These are phyloP conservation scores for Saccharomycopsis microspora DNA, from an alignment of 805 yeast genomes.

Conservation along the genomic window DNA sequence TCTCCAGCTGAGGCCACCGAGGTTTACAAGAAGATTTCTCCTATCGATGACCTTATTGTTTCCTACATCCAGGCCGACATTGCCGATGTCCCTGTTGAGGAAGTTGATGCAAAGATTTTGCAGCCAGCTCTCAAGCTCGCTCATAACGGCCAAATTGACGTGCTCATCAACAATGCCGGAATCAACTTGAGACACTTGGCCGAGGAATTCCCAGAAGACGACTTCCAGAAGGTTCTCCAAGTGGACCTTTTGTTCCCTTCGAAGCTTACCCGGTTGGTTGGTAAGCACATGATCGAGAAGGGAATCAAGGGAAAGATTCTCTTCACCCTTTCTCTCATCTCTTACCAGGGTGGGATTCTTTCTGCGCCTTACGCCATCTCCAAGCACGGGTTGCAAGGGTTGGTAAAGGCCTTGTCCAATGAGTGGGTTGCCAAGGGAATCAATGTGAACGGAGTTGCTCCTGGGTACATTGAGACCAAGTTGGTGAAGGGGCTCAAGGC, in stretches of 20 bases:
- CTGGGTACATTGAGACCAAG: constrained; percentile 24
- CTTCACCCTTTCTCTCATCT: constrained; percentile 30
- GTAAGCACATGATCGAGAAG: constrained; percentile 26
- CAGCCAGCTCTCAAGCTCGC: constrained; percentile 23
- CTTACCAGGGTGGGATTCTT: constrained; percentile 30
- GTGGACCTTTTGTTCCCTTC: constrained; percentile 30
- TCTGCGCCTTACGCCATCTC: constrained; percentile 28
- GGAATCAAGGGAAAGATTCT: constrained; percentile 28
- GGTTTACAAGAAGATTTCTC: constrained; percentile 18
- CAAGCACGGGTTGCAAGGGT: constrained; percentile 23
- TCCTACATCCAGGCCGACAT: constrained; percentile 21
- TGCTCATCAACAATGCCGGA: constrained; percentile 35
- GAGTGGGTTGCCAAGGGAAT: constrained; percentile 25
- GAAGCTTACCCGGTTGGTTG: constrained; percentile 27
- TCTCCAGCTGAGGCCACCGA: constrained; percentile 22
- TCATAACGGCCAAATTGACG: constrained; percentile 25
- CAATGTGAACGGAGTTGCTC: constrained; percentile 26
- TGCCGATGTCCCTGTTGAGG: constrained; percentile 21
- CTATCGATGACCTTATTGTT: constrained; percentile 21
- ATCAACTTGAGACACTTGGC: constrained; percentile 24
- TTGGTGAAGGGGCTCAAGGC: constrained; percentile 19
- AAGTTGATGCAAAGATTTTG: constrained; percentile 22
- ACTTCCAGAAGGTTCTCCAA: constrained; percentile 28
- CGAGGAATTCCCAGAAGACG: constrained; percentile 27
- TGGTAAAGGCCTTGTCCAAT: constrained; percentile 21